Evolutionary conservation across 176 grass and related monocot genomes (phyloP).

Genomic region (Zizania latifolia): DNA sequence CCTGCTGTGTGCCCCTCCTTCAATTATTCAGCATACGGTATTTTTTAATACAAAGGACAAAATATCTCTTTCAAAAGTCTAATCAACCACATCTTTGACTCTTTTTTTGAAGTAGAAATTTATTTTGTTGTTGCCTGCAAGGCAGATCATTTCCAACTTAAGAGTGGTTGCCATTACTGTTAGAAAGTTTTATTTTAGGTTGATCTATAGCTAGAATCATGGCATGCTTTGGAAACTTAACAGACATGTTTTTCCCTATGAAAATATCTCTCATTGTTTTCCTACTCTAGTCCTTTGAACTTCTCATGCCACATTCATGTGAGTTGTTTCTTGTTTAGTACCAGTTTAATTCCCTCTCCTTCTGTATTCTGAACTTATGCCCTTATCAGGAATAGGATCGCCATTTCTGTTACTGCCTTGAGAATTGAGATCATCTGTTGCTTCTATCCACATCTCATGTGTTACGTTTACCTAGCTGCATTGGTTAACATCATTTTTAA

Average conservation of each 20-base stretch:
- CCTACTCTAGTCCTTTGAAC: neutral
- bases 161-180: neutral
- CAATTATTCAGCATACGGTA: too few relatives aligned
- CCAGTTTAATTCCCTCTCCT: neutral
- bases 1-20: too few relatives aligned
- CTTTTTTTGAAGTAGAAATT: neutral
- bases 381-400: neutral
- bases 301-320: constrained; percentile 12
- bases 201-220: neutral
- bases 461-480: neutral
- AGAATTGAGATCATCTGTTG: neutral
- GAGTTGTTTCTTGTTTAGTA: neutral
- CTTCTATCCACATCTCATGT: neutral
- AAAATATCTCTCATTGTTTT: neutral
- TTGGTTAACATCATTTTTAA: neutral
- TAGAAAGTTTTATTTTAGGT: neutral
- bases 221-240: neutral
- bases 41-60: too few relatives aligned
- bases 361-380: neutral
- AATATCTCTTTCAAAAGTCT: neutral
- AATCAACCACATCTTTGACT: neutral
- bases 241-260: neutral
- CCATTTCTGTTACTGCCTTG: neutral
- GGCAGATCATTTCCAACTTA: neutral
- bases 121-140: neutral